Evolutionary conservation across 208 protist genomes (phyloP), one percentile per base, ranked within the genome.

Genomic region (Leishmania tarentolae): DNA sequence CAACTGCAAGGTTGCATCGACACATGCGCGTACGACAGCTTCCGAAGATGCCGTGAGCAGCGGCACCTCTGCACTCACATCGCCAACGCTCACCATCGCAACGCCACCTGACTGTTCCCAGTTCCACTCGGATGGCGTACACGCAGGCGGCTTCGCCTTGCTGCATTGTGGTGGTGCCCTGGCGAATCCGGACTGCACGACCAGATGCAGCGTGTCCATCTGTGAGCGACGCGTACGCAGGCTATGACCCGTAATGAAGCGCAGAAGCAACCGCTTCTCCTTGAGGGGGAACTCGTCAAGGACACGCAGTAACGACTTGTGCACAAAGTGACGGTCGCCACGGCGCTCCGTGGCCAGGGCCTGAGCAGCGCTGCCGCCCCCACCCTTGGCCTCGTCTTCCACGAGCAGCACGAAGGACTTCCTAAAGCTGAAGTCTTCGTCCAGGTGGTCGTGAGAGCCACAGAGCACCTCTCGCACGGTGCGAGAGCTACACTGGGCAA

Each of bases 381-480:
- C 47, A 24, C 46, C 46, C 13, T 17, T 52, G 15, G n/a, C 47
- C 59, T 80, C 59, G 80, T 86, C 72, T 28, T 79, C 78, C 47
- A 81, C 76, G 53, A 94, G 50, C 13, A 92, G 74, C 66, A 94
- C 13, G 17, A 85, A 85, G 31, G 82, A 92, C 42, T 76, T 50
- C 24, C 76, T 37, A 65, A 89, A 90, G 52, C 80, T 76, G 77
- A 92, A 92, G 68, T 77, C 72, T 17, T 46, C n/a, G 31, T 74
- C 73, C 19, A 61, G 72, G 53, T 63, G 76, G 44, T 85, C 82
- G 76, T 78, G 79, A 5, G 73, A 63, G 8, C 85, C 76, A 46
- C 91, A 94, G 0, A 94, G 70, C 44, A 94, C 85, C 37, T 94
- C 85, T 2, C 80, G 82, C 61, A 92, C 76, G 42, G 90, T 83